Percentiles rank a stretch among this genome's conserved stretches.
These are phyloP conservation scores for Paramecium sexaurelia DNA, from an alignment of 73 alveolate genomes.

Conservation along the genomic window DNA sequence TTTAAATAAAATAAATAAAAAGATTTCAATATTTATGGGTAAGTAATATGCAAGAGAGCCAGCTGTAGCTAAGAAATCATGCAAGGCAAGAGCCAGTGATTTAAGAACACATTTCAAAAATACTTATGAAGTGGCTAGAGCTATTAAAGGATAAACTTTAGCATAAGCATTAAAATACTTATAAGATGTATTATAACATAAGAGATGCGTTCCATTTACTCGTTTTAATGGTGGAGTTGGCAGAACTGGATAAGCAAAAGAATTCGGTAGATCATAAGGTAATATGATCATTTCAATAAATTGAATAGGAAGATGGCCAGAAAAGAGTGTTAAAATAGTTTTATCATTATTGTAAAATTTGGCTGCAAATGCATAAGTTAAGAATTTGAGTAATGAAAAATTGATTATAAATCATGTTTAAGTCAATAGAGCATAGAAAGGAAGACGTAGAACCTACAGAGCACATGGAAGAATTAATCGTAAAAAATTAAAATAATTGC, in stretches of 20 bases:
- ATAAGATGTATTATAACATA: constrained; percentile 93
- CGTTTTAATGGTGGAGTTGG: constrained; percentile 92
- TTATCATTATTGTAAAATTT: constrained; percentile 85
- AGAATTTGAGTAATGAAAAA: constrained; percentile 89
- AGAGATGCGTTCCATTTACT: constrained; percentile 91
- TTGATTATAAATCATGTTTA: constrained; percentile 84
- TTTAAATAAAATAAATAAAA: constrained; percentile 22
- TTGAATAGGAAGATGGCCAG: constrained; percentile 91
- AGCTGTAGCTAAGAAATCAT: constrained; percentile 82
- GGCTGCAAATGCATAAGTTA: constrained; percentile 92
- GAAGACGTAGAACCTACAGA: constrained; percentile 98
- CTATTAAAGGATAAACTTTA: constrained; percentile 92
- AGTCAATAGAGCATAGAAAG: constrained; percentile 93
- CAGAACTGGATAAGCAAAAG: constrained; percentile 92
- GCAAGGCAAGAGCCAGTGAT: constrained; percentile 90
- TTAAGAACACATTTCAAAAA: constrained; percentile 94
- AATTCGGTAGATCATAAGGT: constrained; percentile 82
- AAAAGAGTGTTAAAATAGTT: constrained; percentile 87
- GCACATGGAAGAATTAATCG: constrained; percentile 98
- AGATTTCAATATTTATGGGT: constrained; percentile 73
- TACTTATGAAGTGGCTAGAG: constrained; percentile 92
- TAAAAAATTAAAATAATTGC: background rate
- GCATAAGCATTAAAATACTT: constrained; percentile 89
- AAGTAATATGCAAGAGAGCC: constrained; percentile 85
- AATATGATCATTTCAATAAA: background rate